Base-by-base conservation (phyloP, 2,329 filamentous ascomycete genomes). In the Pyricularia sp. region DNA sequence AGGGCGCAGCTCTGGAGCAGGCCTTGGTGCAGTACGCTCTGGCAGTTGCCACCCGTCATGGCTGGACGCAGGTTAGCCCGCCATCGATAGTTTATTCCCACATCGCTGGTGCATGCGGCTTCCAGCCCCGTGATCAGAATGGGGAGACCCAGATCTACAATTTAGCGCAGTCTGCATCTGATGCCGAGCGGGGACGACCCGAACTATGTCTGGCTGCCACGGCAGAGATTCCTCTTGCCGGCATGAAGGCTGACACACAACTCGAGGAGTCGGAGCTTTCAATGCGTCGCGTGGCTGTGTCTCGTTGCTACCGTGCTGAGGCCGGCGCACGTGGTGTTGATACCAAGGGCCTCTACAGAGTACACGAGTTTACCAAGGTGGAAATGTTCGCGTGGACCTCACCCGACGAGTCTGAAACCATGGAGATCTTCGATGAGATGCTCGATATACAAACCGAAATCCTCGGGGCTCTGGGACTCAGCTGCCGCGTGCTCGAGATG, bases 301-400 rank as follows among this genome's bases (percentile, higher is more conserved):
- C 92, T 69, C 86, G 95, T n/a, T 97, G 94, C 82, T 99, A 96
- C 80, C 91, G 95, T 68, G 95, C 95, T 64, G 95, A 99, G 81
- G 95, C 95, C 0, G 95, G 95, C 36, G 92, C 93, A 0, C 86
- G 94, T 58, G 95, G 95, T 33, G 89, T 91, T 28, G 92, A 95
- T 73, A 97, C 94, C 1, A 97, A 97, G 80, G 95, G 95, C 5
- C 82, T 99, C 1, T 99, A 98, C 80, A 90, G 95, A 31, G 95
- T 99, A 3, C 95, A 99, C 79, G 95, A 99, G 79, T 99, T 99
- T 80, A 97, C 93, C 31, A 99, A 99, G 78, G 94, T 99, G 0
- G 95, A 99, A 79, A 89, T 99, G 84, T 98, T 99, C 77, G 93
- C 91, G 0, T 99, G 95, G 95, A 91, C 92, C 4, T 74, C 84